Base-by-base conservation (phyloP, 2,329 filamentous ascomycete species). In the Corniculantispora saksenae region DNA sequence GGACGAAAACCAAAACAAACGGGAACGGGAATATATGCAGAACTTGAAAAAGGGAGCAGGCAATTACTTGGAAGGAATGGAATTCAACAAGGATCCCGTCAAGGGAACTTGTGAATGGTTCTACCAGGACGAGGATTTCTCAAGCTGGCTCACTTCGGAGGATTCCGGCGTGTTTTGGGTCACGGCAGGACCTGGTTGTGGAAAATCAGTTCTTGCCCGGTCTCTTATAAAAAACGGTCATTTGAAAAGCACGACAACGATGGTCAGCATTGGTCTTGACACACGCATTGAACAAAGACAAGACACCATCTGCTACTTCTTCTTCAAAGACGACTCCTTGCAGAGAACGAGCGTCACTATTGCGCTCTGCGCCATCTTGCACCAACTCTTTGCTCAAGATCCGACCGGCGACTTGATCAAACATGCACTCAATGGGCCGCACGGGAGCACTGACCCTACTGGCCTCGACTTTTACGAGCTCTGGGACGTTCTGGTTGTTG, bases 141-240 rank as follows among this genome's bases (percentile, higher is more conserved):
- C 15, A 2, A 23, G 7, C 5, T 62, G 60, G 60, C 50, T 29
- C 3, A 19, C 43, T 17, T 2, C 3, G 5, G 2, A 2, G 6
- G 50, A 23, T 2, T 55, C 32, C 17, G 60, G 50, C 1, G 10
- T 62, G 5, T 62, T 62, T 25, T 55, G 48, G 48, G 13, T 62
- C 19, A 29, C 76, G 15, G 78, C 78, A 1, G 76, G 78, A 62
- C 77, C 76, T n/a, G 77, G 78, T 35, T 79, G 76, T 64, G 77
- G 78, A 7, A 80, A 80, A 66, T 80, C 77, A 25, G 77, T 80
- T 0, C 70, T 80, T 0, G 66, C 76, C 0, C 73, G 69, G 67
- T 74, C 71, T 3, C 69, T 80, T 1, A 69, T 79, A 12, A 73
- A 79, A 53, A 29, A 72, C 2, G 68, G 50, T 32, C 60, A 72